phyloP scores from a whole-genome alignment of 441 rosid species.

The Gossypium lobatum region DNA sequence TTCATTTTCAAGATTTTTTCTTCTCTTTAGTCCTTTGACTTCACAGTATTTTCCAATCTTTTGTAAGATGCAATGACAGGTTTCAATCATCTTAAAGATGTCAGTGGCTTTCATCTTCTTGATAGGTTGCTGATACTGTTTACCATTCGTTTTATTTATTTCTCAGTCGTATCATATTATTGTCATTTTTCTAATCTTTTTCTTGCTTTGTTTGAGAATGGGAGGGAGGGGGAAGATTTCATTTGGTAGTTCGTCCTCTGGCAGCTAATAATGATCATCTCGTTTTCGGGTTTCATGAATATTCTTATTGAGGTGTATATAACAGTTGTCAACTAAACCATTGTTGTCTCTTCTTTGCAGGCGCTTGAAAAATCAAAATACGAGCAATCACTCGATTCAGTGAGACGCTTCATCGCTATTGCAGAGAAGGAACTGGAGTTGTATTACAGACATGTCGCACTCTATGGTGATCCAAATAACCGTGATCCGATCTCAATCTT shows the following conservation, averaged over 20 bases:
- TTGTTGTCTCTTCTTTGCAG: conserved; percentile 30
- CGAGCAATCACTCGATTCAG: conserved; percentile 81
- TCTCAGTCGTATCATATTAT: background rate
- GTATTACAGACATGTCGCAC: conserved; percentile 60
- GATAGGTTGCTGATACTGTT: background rate
- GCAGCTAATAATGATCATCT: background rate
- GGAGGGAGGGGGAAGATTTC: background rate
- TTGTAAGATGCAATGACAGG: background rate
- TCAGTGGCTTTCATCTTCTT: background rate
- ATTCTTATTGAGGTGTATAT: background rate
- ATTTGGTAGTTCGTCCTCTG: background rate
- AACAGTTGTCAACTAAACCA: background rate
- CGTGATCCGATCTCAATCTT: conserved; percentile 46
- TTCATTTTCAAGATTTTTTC: background rate
- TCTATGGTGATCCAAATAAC: conserved; percentile 54
- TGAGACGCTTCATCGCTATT: conserved; percentile 65
- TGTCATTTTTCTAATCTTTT: background rate
- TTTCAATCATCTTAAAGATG: background rate
- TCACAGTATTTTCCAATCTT: background rate
- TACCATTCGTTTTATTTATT: background rate
- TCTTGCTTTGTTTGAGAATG: background rate
- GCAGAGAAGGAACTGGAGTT: conserved; percentile 77
- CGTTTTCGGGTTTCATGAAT: background rate
- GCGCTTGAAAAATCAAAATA: conserved; percentile 81
- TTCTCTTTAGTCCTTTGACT: background rate